Conservation (phyloP, 495 filamentous ascomycete species). For the Xanthoparmelia taractica region DNA sequence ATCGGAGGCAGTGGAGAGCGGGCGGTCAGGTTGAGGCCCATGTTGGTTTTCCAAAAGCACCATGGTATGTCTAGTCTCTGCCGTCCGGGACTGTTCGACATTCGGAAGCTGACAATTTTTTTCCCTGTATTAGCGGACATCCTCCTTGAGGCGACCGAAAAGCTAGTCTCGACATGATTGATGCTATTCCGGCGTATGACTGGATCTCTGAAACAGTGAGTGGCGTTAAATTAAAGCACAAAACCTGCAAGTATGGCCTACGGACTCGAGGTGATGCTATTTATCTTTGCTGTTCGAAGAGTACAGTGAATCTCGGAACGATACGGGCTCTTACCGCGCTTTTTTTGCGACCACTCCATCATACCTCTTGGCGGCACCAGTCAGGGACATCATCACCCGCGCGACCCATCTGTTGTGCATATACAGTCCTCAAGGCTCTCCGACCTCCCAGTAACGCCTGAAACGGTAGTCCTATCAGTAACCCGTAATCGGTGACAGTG, state of each 20-base stretch:
- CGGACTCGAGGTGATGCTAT: not conserved
- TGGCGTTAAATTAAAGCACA: not conserved
- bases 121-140: constrained; percentile 53
- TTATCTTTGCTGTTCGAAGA: not conserved
- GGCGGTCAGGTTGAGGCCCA: constrained; percentile 82
- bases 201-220: not conserved
- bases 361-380: too few species aligned
- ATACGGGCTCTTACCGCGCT: not conserved
- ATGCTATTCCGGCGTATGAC: not conserved
- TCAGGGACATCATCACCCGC: not conserved
- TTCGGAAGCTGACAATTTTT: constrained; percentile 25
- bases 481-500: not conserved
- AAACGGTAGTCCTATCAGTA: not conserved
- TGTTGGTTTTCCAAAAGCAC: constrained; percentile 92
- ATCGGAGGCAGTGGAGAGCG: constrained; percentile 79
- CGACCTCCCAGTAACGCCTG: not conserved
- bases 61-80: constrained; percentile 54
- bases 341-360: not conserved
- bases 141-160: constrained; percentile 62
- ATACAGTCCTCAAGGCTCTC: not conserved
- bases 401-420: not conserved
- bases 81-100: constrained; percentile 13
- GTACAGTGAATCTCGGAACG: not conserved
- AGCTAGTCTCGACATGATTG: constrained; percentile 56
- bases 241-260: not conserved